These are phyloP conservation scores for Taphrina betulina DNA, from an alignment of 1,139 yeast species.

Conservation along the genomic window DNA sequence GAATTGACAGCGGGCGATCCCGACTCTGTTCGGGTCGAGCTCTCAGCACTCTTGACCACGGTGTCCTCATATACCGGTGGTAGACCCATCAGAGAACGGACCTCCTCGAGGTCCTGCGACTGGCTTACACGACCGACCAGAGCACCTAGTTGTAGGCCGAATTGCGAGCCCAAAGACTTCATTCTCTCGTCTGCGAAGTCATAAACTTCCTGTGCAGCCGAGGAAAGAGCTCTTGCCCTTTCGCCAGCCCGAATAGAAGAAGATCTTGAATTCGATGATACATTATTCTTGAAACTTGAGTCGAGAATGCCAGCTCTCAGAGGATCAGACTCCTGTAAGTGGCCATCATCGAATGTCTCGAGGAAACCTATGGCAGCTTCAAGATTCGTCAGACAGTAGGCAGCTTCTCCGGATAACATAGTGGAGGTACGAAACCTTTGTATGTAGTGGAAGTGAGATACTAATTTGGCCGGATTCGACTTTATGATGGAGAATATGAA, in stretches of 20 bases:
- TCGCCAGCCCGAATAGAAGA: constrained; percentile 21
- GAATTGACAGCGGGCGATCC: too few relatives aligned
- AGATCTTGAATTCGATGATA: constrained; percentile 1
- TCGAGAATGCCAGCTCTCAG: neutral
- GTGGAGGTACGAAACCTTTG: constrained; percentile 56
- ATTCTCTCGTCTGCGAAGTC: constrained; percentile 30
- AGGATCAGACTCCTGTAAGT: constrained; percentile 3
- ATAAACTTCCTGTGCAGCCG: constrained; percentile 30
- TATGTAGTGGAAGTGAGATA: constrained; percentile 54
- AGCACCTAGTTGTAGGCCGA: constrained; percentile 23
- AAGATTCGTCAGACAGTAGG: constrained; percentile 61
- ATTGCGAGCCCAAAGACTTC: constrained; percentile 28
- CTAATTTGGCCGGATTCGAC: constrained; percentile 49
- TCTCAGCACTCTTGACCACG: too few relatives aligned
- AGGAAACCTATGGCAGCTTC: constrained; percentile 62
- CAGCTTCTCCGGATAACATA: constrained; percentile 52
- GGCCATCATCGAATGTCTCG: constrained; percentile 45
- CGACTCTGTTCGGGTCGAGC: too few relatives aligned
- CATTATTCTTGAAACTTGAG: neutral
- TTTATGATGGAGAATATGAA: constrained; percentile 54
- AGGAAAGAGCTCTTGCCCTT: constrained; percentile 28
- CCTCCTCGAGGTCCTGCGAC: constrained; percentile 18
- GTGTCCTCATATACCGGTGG: constrained; percentile 1
- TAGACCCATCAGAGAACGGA: constrained; percentile 23
- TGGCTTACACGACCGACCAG: constrained; percentile 26